phyloP scores from a whole-genome alignment of 2,329 filamentous ascomycete species.

The Cytospora leucostoma region DNA sequence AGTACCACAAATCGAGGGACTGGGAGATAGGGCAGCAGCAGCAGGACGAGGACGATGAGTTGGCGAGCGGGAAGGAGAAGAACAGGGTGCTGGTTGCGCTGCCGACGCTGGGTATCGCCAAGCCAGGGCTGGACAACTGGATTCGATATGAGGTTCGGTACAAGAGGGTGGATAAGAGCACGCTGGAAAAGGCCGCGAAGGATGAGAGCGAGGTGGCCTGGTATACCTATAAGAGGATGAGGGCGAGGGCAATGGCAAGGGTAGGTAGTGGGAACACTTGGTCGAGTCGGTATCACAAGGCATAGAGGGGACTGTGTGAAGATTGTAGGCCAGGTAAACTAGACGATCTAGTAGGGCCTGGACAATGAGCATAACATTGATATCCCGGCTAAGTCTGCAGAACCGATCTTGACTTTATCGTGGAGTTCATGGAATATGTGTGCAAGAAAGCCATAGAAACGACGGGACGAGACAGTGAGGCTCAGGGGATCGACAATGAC shows the following conservation, averaged over 20 bases:
- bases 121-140: conserved; percentile 51
- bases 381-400: too few species aligned
- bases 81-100: conserved; percentile 51
- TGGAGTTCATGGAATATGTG: too few species aligned
- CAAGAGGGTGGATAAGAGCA: conserved; percentile 47
- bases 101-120: conserved; percentile 51
- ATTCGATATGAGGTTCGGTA: conserved; percentile 53
- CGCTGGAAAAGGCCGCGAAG: conserved; percentile 36
- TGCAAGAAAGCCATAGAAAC: too few species aligned
- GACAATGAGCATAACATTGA: too few species aligned
- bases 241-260: conserved; percentile 4
- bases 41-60: not conserved
- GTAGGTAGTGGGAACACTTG: not conserved
- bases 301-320: not conserved
- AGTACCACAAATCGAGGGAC: not conserved
- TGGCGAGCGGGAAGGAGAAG: not conserved
- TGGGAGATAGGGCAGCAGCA: conserved; percentile 1
- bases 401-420: too few species aligned
- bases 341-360: too few species aligned
- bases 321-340: not conserved
- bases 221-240: not conserved
- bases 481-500: not conserved
- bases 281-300: not conserved
- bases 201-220: conserved; percentile 9
- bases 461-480: too few species aligned